Base-by-base conservation (phyloP, 2,329 filamentous ascomycete genomes). In the Blastomyces silverae region DNA sequence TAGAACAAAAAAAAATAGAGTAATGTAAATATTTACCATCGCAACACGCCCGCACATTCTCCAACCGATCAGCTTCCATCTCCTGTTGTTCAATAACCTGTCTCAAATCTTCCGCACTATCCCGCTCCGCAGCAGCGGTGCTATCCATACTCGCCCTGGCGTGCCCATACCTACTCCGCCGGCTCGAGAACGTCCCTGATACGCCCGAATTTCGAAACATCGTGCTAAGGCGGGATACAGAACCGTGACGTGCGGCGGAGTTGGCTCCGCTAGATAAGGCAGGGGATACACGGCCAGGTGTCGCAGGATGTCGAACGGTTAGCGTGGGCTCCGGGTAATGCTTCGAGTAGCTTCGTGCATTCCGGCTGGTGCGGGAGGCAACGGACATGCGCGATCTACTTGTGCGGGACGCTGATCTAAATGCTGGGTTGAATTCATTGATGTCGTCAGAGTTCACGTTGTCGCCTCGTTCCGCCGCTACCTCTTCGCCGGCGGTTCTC, bases 1-100 rank as follows among this genome's bases (percentile, higher is more conserved):
- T n/a, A 10, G 31, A 17, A 34, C 34, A 48, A 20, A n/a, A 37
- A 28, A 6, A 52, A 22, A 52, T 10, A 55, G 25, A 56, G 28
- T 2, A 56, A 56, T 13, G 53, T 37, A n/a, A 22, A 39, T 22
- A 15, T 88, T 85, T 83, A 93, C 92, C 94, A 84, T 97, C 94
- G 78, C 94, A 99, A 80, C 94, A 99, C 66, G 93, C 92, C 74
- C 94, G 84, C 69, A 99, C 94, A 76, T 99, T 97, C 82, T 97
- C 93, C 71, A 97, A 82, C 67, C 88, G 84, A 73, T 92, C 90
- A 34, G 88, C 82, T 69, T 92, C 89, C 63, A 86, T 82, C 67
- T 85, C 75, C 63, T 80, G 76, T 60, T 78, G 83, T 77, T 93
- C 90, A 71, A 93, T 90, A 68, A 92, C 87, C 68, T 88, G 84